Evolutionary conservation across 306 rosid genomes (phyloP).

Genomic region (Gleditsia sinensis): DNA sequence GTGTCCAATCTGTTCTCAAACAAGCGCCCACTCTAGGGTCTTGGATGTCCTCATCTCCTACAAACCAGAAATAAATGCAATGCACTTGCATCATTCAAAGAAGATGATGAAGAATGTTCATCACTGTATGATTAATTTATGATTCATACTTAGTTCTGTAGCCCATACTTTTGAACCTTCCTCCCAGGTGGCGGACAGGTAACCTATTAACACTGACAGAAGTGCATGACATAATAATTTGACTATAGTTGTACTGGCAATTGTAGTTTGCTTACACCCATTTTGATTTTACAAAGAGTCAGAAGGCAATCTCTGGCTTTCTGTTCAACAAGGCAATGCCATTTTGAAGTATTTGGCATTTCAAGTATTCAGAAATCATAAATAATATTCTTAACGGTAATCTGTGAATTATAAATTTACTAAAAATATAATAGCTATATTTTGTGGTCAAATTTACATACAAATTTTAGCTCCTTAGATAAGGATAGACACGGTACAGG

Average conservation of each 20-base stretch:
- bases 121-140: not conserved
- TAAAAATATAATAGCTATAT: not conserved
- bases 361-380: not conserved
- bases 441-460: not conserved
- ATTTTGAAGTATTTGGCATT: not conserved
- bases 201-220: no score
- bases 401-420: not conserved
- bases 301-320: not conserved
- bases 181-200: not conserved
- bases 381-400: not conserved
- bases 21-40: slow-evolving; percentile 29
- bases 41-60: slow-evolving; percentile 44
- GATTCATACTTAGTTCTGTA: not conserved
- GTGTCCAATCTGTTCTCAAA: slow-evolving; percentile 51
- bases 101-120: not conserved
- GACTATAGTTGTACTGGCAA: not conserved
- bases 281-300: not conserved
- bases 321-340: not conserved
- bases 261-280: not conserved
- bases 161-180: not conserved
- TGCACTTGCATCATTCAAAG: not conserved
- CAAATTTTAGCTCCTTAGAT: not conserved
- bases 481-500: not conserved
- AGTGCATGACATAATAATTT: not conserved
- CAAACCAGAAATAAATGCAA: slow-evolving; percentile 23